Percentiles rank a stretch among this genome's conserved stretches.
Evolutionary conservation across 2,329 filamentous ascomycete genomes (phyloP).

Genomic region (Chaetomium strumarium): DNA sequence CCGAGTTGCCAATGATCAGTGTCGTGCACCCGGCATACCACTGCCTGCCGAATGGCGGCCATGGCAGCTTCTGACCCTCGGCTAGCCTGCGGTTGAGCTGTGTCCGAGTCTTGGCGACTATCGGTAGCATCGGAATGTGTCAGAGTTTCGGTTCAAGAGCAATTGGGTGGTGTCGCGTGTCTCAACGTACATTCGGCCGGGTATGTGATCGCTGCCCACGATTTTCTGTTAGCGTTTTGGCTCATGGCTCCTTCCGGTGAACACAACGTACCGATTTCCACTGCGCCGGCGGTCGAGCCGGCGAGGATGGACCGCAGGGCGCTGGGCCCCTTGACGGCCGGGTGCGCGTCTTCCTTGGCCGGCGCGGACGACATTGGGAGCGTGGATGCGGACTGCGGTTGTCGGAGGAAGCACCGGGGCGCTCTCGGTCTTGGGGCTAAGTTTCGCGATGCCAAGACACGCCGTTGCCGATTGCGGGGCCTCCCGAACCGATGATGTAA

Average conservation of each 20-base stretch:
- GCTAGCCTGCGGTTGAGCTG: slow-evolving; percentile 84
- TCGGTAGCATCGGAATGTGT: slow-evolving; percentile 14
- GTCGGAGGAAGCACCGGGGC: slow-evolving; percentile 1
- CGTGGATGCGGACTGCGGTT: slow-evolving; percentile 2
- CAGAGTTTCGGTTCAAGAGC: not conserved
- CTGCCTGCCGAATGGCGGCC: slow-evolving; percentile 86
- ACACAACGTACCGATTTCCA: slow-evolving; percentile 71
- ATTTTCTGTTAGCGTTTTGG: slow-evolving; percentile 24
- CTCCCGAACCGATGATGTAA: too few relatives aligned
- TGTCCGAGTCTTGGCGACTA: slow-evolving; percentile 88
- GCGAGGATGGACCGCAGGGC: slow-evolving; percentile 84
- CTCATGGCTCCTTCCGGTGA: not conserved
- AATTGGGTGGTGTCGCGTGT: slow-evolving; percentile 5
- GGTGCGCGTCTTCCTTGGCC: slow-evolving; percentile 20
- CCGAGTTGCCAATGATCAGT: slow-evolving; percentile 89
- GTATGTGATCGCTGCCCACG: slow-evolving; percentile 69
- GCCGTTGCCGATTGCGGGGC: too few relatives aligned
- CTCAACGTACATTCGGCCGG: slow-evolving; percentile 73
- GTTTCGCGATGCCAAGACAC: not conserved
- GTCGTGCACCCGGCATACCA: slow-evolving; percentile 99
- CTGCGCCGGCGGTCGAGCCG: slow-evolving; percentile 85
- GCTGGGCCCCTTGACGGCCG: slow-evolving; percentile 54
- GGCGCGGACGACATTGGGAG: slow-evolving; percentile 21
- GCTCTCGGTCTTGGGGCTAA: not conserved
- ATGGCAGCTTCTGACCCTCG: slow-evolving; percentile 80